Conservation (phyloP, 169 alveolate species). For the Plasmodium falciparum region DNA sequence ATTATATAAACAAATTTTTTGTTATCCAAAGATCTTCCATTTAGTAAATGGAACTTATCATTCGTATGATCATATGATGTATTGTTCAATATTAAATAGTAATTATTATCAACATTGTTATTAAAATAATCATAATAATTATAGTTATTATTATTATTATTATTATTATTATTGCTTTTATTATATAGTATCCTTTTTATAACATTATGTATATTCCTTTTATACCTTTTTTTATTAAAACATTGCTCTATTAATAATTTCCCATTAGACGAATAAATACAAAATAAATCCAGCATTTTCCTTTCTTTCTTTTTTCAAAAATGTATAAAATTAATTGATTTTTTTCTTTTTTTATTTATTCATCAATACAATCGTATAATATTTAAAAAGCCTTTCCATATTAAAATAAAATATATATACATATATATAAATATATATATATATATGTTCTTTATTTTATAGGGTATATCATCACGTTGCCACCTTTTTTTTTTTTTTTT, state of each 20-base stretch:
- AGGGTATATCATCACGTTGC: no score
- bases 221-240: slow-evolving; percentile 10
- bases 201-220: not conserved
- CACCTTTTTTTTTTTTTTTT: not conserved
- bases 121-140: not conserved
- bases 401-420: not conserved
- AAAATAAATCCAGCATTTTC: slow-evolving; percentile 55
- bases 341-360: not conserved
- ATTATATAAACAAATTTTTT: slow-evolving; percentile 20
- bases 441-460: no score
- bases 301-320: not conserved
- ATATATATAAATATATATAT: not conserved
- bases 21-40: not conserved
- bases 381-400: not conserved
- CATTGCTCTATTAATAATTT: slow-evolving; percentile 32
- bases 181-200: slow-evolving; percentile 13
- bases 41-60: no score
- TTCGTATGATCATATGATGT: no score
- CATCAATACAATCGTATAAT: not conserved
- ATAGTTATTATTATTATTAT: not conserved
- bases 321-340: not conserved
- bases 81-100: no score
- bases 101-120: not conserved
- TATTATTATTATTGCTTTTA: not conserved
- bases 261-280: slow-evolving; percentile 21